Evolutionary conservation across 305 asterid species (phyloP), one percentile per base, ranked within the genome.

Genomic region (Andrographis paniculata): DNA sequence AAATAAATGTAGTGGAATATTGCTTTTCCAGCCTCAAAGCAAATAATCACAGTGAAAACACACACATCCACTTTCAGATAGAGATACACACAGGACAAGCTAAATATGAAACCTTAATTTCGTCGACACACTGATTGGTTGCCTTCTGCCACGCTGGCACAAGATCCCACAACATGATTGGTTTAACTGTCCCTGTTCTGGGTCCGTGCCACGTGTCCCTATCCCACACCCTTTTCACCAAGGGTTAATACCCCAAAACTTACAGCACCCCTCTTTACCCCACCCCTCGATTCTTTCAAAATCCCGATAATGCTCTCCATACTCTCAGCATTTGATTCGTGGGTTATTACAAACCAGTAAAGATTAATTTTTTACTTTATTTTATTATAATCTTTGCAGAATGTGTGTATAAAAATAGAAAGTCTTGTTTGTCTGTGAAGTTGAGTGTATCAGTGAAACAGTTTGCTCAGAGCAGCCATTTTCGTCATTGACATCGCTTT

Each of bases 111-210:
- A 77, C 93, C 93, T 81, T 78, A 85, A 81, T 78, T 72, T 78
- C 50, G 58, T 79, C 91, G 93, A 85, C 68, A 45, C 69, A 64
- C 60, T 69, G 79, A 81, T 76, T 81, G 91, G 91, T 66, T 74
- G 67, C 52, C 40, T 40, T 22, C 70, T 62, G 78, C 85, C 93
- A 78, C 72, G 87, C 47, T 48, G 80, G 79, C 64, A 17, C 78
- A 24, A 75, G 83, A 79, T 81, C 84, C 93, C 78, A 74, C 78
- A 45, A 62, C 54, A 75, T 80, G 81, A 84, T 80, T 84, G 89
- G 87, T 60, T 73, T 35, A 16, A 14, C 14, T 16, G 15, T 59
- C 49, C 20, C 23, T 39, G 33, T 17, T 21, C 1, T 58, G 53
- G 60, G 50, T 41, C 19, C 46, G 2, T 54, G 77, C 70, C 87